Evolutionary conservation across 139 green algal species (phyloP), one percentile per base, ranked within the genome.

Genomic region (Picochlorum sp.): DNA sequence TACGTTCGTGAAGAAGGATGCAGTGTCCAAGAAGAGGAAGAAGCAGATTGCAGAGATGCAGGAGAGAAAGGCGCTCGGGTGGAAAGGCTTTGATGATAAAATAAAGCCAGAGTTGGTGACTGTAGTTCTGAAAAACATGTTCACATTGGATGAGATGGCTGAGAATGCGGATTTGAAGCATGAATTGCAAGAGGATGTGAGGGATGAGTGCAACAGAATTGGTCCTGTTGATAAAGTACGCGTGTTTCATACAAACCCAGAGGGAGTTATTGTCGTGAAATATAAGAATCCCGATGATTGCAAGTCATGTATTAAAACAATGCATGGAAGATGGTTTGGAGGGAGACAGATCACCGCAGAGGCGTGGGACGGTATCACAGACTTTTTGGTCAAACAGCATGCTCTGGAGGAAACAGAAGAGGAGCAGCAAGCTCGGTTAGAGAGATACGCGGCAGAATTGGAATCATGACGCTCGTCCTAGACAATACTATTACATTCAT

Each of bases 311-410:
- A 60, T 97, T 1, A 15, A 44, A 3, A 28, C 77, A 14, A 96
- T 98, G 92, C 70, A 97, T 24, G 87, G 85, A 1, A 72, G 90
- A 10, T 97, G 85, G 63, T 97, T 97, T 73, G 91, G 71, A 2
- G 89, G 91, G 4, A 72, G 77, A 9, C 73, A 86, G 63, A 49
- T 97, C 13, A 65, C 45, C 44, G 91, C 91, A 1, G 38, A 58
- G 38, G 81, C 91, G 72, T 96, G 86, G 78, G 88, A 97, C 54
- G 91, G 91, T 24, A 57, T 85, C 31, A 87, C 83, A 26, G 94
- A 91, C 30, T 96, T 86, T 67, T 76, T 89, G 55, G 63, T 86
- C 51, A 73, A 68, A 56, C 65, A 61, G 14, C 72, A 75, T 66
- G 63, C 76, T 6, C 62, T 81, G 60, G 20, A 20, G n/a, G 90